These are phyloP conservation scores for Plantago coronopus DNA, from an alignment of 305 asterid genomes.

Conservation along the genomic window DNA sequence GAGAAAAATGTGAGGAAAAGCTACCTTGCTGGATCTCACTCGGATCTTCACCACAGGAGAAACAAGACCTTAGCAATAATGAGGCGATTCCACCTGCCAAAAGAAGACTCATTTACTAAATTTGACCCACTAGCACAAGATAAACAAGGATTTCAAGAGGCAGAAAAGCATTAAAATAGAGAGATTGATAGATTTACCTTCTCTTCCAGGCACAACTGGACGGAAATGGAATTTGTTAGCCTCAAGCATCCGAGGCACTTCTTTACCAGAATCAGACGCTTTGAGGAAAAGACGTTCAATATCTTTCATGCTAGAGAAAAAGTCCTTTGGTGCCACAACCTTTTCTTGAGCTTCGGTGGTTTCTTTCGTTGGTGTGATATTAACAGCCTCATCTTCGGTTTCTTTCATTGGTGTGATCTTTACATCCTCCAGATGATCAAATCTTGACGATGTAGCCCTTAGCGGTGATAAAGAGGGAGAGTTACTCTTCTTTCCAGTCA, in stretches of 20 bases:
- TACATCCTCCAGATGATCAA: constrained; percentile 42
- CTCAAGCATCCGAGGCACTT: constrained; percentile 97
- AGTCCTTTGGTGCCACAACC: constrained; percentile 75
- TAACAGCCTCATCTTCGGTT: constrained; percentile 45
- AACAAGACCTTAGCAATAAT: constrained; percentile 64
- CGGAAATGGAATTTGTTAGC: constrained; percentile 96
- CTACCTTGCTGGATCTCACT: constrained; percentile 75
- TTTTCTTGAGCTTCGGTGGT: constrained; percentile 49
- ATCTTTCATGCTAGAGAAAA: constrained; percentile 70
- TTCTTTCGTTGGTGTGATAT: constrained; percentile 50
- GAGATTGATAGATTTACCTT: constrained; percentile 39
- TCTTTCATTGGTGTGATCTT: constrained; percentile 53
- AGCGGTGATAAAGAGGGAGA: constrained; percentile 85
- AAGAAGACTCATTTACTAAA: constrained; percentile 20
- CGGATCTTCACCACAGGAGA: constrained; percentile 92
- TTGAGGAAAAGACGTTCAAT: constrained; percentile 69
- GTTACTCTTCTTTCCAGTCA: constrained; percentile 40
- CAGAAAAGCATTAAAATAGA: constrained; percentile 1
- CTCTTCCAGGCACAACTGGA: constrained; percentile 70
- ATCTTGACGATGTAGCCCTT: constrained; percentile 54
- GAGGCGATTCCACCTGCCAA: constrained; percentile 61
- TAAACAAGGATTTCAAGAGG: neutral
- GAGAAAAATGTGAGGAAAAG: constrained; percentile 19
- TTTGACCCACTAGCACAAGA: constrained; percentile 18
- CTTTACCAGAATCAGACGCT: constrained; percentile 95